Percentiles rank a stretch among this genome's conserved stretches.
Conservation (phyloP, 805 yeast genomes). For the Monosporozyma servazzii region DNA sequence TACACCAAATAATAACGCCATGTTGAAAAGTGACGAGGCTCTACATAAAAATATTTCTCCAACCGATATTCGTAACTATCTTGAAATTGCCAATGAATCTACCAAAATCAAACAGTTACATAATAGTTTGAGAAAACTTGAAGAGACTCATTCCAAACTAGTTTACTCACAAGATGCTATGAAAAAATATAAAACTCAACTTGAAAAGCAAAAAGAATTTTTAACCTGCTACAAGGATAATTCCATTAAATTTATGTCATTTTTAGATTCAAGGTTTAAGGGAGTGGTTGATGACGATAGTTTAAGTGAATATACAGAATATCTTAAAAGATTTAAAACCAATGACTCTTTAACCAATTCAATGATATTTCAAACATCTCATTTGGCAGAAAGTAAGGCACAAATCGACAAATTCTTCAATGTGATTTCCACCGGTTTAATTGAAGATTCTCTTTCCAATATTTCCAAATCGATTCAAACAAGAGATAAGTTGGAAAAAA, state of each 20-base stretch:
- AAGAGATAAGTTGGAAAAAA: conserved; percentile 2
- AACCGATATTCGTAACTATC: neutral
- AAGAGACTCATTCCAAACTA: neutral
- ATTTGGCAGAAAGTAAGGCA: neutral
- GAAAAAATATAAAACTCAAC: neutral
- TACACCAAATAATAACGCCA: neutral
- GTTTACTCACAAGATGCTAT: neutral
- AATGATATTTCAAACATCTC: neutral
- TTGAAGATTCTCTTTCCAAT: conserved; percentile 1
- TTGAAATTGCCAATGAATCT: neutral
- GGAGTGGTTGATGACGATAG: conserved; percentile 1
- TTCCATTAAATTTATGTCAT: conserved; percentile 4
- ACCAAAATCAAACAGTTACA: neutral
- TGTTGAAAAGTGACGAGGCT: neutral
- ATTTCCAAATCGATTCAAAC: neutral
- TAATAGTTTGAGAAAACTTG: neutral
- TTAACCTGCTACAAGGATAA: conserved; percentile 3
- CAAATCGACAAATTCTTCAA: conserved; percentile 2
- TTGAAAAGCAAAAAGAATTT: neutral
- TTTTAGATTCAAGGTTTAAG: neutral
- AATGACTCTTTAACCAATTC: neutral
- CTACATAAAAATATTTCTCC: neutral
- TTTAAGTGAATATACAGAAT: neutral
- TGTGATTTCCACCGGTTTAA: neutral
- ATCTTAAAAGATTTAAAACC: conserved; percentile 1